Evolutionary conservation across 2,329 filamentous ascomycete genomes (phyloP).

Genomic region (Pseudogymnoascus sp.): DNA sequence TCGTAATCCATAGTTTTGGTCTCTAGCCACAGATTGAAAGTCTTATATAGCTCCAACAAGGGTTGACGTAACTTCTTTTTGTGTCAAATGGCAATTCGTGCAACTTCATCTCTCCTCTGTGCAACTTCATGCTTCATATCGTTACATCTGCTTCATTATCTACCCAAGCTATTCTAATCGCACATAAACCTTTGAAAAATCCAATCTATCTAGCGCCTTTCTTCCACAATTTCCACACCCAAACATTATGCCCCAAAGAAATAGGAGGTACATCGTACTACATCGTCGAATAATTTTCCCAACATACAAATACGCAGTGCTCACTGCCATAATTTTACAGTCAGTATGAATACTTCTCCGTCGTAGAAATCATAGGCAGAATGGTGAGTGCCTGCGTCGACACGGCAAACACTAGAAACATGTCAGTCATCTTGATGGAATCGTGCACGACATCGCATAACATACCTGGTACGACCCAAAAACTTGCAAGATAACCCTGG

Average conservation of each 20-base stretch:
- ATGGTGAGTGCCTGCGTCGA: constrained; percentile 14
- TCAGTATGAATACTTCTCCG: constrained; percentile 11
- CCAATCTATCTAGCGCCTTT: not conserved
- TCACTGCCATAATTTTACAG: not conserved
- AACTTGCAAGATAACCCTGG: constrained; percentile 16
- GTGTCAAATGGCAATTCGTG: not conserved
- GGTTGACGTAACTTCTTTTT: not conserved
- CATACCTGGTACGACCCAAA: constrained; percentile 19
- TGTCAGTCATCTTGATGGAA: constrained; percentile 4
- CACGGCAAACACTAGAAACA: constrained; percentile 10
- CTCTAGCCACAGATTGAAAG: not conserved
- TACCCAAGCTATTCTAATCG: not conserved
- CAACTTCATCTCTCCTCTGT: not conserved
- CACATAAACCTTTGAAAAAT: not conserved
- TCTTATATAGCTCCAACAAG: not conserved
- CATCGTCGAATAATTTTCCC: not conserved
- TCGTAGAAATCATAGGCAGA: constrained; percentile 15
- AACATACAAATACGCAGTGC: not conserved
- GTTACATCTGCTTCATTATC: not conserved
- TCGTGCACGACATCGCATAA: not conserved
- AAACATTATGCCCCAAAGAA: not conserved
- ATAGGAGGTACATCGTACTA: not conserved
- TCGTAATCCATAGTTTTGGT: not conserved
- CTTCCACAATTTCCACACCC: not conserved
- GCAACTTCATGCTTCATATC: not conserved